phyloP scores from a whole-genome alignment of 768 basidiomycete genomes.

The Phaeotremella fagi region DNA sequence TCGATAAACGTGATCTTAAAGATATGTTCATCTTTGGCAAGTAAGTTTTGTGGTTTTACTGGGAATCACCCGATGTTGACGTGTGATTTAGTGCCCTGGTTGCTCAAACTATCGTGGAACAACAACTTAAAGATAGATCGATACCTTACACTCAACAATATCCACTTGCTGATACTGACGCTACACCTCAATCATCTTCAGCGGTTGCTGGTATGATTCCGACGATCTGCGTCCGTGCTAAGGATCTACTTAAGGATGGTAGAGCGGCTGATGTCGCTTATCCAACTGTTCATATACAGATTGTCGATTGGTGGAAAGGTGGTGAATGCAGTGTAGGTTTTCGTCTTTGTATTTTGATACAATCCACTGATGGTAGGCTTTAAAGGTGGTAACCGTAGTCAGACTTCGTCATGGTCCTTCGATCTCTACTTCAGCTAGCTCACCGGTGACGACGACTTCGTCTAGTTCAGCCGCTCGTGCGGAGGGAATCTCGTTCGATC shows the following conservation, averaged over 20 bases:
- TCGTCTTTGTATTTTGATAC: neutral
- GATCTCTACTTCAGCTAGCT: slow-evolving; percentile 6
- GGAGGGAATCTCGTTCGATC: slow-evolving; percentile 83
- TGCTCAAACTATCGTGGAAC: slow-evolving; percentile 81
- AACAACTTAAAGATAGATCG: slow-evolving; percentile 72
- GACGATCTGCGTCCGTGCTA: slow-evolving; percentile 73
- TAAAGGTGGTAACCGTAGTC: slow-evolving; percentile 79
- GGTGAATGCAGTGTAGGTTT: slow-evolving; percentile 58
- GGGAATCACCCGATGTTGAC: neutral
- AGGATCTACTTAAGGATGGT: slow-evolving; percentile 72
- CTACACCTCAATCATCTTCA: slow-evolving; percentile 28
- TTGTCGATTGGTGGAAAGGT: slow-evolving; percentile 86
- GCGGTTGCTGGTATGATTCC: slow-evolving; percentile 62
- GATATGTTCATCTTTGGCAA: slow-evolving; percentile 85
- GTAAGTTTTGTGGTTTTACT: slow-evolving; percentile 50
- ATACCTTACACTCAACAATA: slow-evolving; percentile 75
- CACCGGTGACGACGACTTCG: slow-evolving; percentile 15
- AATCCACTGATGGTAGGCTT: slow-evolving; percentile 9
- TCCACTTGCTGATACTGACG: slow-evolving; percentile 52
- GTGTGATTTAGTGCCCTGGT: slow-evolving; percentile 68
- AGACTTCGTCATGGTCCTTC: slow-evolving; percentile 55
- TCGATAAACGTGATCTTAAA: slow-evolving; percentile 59
- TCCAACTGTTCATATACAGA: slow-evolving; percentile 84
- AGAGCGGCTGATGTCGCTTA: slow-evolving; percentile 87
- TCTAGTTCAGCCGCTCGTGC: slow-evolving; percentile 65